Conservation (phyloP, 2,329 filamentous ascomycete genomes). For the Drechslerella dactyloides region DNA sequence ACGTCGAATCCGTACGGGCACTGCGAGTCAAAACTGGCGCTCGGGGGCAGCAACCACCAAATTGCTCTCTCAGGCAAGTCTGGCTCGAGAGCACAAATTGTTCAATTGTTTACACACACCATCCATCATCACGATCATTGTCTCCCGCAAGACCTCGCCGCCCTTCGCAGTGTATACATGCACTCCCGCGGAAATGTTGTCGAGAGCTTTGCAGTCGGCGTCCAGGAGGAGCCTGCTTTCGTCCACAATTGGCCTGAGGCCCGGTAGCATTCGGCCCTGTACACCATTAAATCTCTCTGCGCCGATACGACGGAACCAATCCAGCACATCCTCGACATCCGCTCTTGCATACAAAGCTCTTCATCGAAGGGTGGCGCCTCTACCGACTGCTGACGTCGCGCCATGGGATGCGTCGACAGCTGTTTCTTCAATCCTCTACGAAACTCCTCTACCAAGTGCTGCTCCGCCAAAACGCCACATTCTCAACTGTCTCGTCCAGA, state of each 20-base stretch:
- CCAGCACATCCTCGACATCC: constrained; percentile 73
- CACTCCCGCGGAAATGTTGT: constrained; percentile 10
- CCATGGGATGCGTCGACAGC: constrained; percentile 87
- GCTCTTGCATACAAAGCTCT: constrained; percentile 97
- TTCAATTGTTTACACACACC: not conserved
- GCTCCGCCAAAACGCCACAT: constrained; percentile 91
- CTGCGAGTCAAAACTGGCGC: too few relatives aligned
- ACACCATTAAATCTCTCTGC: not conserved
- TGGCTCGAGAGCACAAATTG: too few relatives aligned
- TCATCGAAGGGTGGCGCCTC: constrained; percentile 84
- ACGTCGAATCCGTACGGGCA: not conserved
- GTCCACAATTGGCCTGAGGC: not conserved
- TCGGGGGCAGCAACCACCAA: too few relatives aligned
- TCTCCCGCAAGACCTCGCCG: too few relatives aligned
- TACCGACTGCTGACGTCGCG: constrained; percentile 76
- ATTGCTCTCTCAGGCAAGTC: too few relatives aligned
- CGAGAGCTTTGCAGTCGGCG: constrained; percentile 4
- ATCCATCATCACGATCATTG: not conserved
- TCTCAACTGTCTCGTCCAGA: constrained; percentile 97
- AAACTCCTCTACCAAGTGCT: constrained; percentile 84
- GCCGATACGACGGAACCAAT: constrained; percentile 13
- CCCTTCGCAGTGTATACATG: not conserved
- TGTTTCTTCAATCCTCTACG: constrained; percentile 98
- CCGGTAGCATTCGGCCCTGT: not conserved
- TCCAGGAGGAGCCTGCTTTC: not conserved